Conservation (phyloP, 2,329 filamentous ascomycete genomes). For the Paecilomyces dactylethromorphus region DNA sequence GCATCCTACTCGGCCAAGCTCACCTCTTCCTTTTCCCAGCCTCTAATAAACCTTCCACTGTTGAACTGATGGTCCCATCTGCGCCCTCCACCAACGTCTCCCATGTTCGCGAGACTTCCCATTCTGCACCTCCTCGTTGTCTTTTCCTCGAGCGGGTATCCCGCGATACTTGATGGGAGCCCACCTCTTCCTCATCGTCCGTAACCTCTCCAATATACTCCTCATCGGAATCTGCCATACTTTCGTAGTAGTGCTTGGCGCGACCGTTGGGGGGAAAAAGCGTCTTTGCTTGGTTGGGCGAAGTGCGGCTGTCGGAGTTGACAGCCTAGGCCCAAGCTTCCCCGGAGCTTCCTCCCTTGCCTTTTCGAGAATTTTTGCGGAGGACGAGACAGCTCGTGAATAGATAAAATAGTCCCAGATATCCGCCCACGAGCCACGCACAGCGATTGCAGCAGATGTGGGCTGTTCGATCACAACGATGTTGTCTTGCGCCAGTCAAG, state of each 20-base stretch:
- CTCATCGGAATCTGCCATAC: slow-evolving; percentile 45
- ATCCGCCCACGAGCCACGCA: slow-evolving; percentile 2
- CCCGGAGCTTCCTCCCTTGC: slow-evolving; percentile 16
- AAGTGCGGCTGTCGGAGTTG: slow-evolving; percentile 2
- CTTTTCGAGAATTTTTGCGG: slow-evolving; percentile 1
- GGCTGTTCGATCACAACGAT: slow-evolving; percentile 18
- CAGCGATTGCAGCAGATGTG: slow-evolving; percentile 19
- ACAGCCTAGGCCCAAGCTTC: slow-evolving; percentile 23
- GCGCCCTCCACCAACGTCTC: slow-evolving; percentile 71
- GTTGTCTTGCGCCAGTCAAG: slow-evolving; percentile 22
- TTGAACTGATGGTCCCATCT: slow-evolving; percentile 68
- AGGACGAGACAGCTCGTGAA: neutral
- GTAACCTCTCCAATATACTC: slow-evolving; percentile 46
- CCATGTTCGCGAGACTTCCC: slow-evolving; percentile 46
- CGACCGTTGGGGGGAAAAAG: neutral
- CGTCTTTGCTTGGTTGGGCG: neutral
- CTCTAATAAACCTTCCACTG: slow-evolving; percentile 68
- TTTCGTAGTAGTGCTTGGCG: slow-evolving; percentile 1
- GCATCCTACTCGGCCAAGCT: slow-evolving; percentile 8
- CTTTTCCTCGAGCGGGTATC: slow-evolving; percentile 30
- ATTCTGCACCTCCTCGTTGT: slow-evolving; percentile 33
- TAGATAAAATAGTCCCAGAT: neutral
- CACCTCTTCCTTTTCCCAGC: slow-evolving; percentile 72
- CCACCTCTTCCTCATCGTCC: slow-evolving; percentile 37
- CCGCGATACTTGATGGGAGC: slow-evolving; percentile 21